Evolutionary conservation across 106 monocot species (phyloP).

Genomic region (Alisma plantagoaquatica): DNA sequence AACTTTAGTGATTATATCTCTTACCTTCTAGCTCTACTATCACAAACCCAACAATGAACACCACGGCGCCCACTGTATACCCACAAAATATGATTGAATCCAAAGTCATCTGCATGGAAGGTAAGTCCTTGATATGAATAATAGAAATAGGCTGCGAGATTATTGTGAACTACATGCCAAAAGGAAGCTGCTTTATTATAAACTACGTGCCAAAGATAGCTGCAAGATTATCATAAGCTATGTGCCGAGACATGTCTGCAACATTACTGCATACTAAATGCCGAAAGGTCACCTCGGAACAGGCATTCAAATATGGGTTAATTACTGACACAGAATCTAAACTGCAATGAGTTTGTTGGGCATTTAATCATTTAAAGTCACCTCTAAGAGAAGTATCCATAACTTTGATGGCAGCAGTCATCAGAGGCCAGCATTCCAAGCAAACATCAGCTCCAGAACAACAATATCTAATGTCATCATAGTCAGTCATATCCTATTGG

Average conservation of each 20-base stretch:
- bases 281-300: no score
- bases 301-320: no score
- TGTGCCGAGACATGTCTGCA: no score
- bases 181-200: no score
- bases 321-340: no score
- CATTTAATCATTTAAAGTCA: no score
- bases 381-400: slow-evolving; percentile 89
- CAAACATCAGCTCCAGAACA: slow-evolving; percentile 96
- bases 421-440: slow-evolving; percentile 87
- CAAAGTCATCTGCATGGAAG: slow-evolving; percentile 88
- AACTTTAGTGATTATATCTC: not conserved
- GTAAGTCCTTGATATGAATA: not conserved
- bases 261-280: no score
- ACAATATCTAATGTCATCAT: slow-evolving; percentile 93
- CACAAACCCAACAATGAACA: slow-evolving; percentile 99
- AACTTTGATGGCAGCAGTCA: slow-evolving; percentile 93
- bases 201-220: no score
- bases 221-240: no score
- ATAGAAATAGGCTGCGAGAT: not conserved
- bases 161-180: no score
- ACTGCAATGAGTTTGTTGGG: no score
- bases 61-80: slow-evolving; percentile 98
- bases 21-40: slow-evolving; percentile 91
- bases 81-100: slow-evolving; percentile 95
- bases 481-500: slow-evolving; percentile 87